Conservation (phyloP, 768 basidiomycete species). For the Lanmaoa rubissima region DNA sequence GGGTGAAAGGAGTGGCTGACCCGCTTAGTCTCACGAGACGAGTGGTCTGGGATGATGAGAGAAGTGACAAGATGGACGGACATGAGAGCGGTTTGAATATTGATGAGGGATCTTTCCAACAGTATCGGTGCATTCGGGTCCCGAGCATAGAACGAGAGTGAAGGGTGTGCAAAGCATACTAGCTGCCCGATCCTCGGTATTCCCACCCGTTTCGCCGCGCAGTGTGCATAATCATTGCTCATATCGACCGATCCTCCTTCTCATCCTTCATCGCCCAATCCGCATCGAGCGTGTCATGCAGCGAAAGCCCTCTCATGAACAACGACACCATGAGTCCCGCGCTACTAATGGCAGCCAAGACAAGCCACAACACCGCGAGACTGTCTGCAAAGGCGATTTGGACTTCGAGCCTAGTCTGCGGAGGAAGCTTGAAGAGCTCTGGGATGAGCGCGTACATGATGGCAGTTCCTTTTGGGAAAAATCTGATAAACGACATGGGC, state of each 20-base stretch:
- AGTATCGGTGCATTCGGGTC: not conserved
- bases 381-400: constrained; percentile 41
- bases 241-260: not conserved
- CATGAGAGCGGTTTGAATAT: too few relatives aligned
- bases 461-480: constrained; percentile 37
- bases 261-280: constrained; percentile 1
- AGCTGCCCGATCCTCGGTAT: not conserved
- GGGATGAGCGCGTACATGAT: constrained; percentile 49
- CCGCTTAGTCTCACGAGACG: too few relatives aligned
- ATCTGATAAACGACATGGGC: constrained; percentile 36
- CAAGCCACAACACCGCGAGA: constrained; percentile 40
- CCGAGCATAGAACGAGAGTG: too few relatives aligned
- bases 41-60: too few relatives aligned
- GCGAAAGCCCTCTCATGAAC: constrained; percentile 3
- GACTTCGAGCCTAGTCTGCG: constrained; percentile 36
- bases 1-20: too few relatives aligned
- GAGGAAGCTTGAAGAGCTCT: constrained; percentile 33
- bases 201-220: not conserved
- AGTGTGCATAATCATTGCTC: not conserved
- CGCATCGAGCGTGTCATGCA: not conserved
- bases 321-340: constrained; percentile 4
- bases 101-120: not conserved
- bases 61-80: too few relatives aligned
- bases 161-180: too few relatives aligned
- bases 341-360: constrained; percentile 36